Evolutionary conservation across 1,284 basidiomycete genomes (phyloP).

Genomic region (Apiotrichum montevideense): DNA sequence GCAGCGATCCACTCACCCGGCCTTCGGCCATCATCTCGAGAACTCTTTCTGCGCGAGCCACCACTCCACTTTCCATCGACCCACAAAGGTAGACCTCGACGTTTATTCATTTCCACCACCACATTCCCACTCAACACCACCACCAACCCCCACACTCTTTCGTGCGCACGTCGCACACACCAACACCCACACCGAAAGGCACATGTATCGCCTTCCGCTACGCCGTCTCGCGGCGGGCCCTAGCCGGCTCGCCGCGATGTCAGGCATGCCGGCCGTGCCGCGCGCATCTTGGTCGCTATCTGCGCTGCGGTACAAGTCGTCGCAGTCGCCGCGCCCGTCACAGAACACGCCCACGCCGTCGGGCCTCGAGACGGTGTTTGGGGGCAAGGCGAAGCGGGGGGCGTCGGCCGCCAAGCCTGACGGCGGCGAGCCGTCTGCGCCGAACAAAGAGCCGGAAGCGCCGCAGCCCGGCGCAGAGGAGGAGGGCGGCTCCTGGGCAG

Average conservation of each 20-base stretch:
- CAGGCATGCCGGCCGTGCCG: not conserved
- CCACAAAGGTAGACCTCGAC: no score
- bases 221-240: conserved; percentile 8
- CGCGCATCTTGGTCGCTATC: conserved; percentile 24
- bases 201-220: conserved; percentile 8
- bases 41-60: no score
- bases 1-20: no score
- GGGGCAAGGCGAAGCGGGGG: conserved; percentile 17
- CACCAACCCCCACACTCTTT: not conserved
- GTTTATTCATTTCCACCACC: no score
- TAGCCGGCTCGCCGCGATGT: conserved; percentile 8
- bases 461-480: conserved; percentile 26
- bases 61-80: no score
- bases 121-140: not conserved
- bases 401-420: conserved; percentile 1
- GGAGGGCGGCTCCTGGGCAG: conserved; percentile 24
- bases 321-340: conserved; percentile 27
- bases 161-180: not conserved
- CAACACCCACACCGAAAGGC: not conserved
- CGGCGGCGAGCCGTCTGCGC: not conserved
- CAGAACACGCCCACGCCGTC: conserved; percentile 35
- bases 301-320: conserved; percentile 1
- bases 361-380: conserved; percentile 41
- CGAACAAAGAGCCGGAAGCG: conserved; percentile 7
- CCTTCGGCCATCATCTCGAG: no score